Conservation (phyloP, 2,329 filamentous ascomycete genomes). For the Aspergillus fischeri region DNA sequence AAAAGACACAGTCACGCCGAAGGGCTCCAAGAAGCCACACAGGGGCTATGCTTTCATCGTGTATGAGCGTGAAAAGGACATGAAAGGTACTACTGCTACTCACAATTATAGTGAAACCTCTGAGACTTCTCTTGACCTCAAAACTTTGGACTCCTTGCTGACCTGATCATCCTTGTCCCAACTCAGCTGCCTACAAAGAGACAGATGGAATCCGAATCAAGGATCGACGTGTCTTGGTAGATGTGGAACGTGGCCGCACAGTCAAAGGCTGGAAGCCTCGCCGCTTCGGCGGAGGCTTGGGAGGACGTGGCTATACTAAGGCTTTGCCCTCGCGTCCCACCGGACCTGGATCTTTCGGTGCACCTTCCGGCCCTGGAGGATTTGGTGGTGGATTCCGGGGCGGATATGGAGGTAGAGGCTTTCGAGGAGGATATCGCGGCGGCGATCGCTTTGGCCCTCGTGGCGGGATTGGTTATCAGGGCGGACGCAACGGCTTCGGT, state of each 20-base stretch:
- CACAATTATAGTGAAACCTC: slow-evolving; percentile 7
- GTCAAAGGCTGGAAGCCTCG: slow-evolving; percentile 91
- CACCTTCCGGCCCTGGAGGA: slow-evolving; percentile 54
- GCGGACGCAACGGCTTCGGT: slow-evolving; percentile 51
- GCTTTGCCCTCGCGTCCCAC: slow-evolving; percentile 66
- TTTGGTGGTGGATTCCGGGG: slow-evolving; percentile 54
- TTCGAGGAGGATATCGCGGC: slow-evolving; percentile 47
- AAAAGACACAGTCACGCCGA: slow-evolving; percentile 62
- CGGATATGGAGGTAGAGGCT: slow-evolving; percentile 51
- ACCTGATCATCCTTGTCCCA: slow-evolving; percentile 33
- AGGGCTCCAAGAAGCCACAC: slow-evolving; percentile 76
- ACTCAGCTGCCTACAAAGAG: slow-evolving; percentile 83
- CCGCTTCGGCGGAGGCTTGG: slow-evolving; percentile 85
- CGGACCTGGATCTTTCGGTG: slow-evolving; percentile 56
- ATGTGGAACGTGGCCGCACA: slow-evolving; percentile 92
- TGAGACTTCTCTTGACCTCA: neutral
- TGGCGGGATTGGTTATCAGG: slow-evolving; percentile 55
- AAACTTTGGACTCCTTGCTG: slow-evolving; percentile 27
- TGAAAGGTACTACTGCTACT: slow-evolving; percentile 73
- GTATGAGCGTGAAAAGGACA: slow-evolving; percentile 94
- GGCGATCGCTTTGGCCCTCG: slow-evolving; percentile 50
- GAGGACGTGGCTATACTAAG: slow-evolving; percentile 90
- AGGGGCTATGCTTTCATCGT: slow-evolving; percentile 95
- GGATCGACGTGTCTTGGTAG: slow-evolving; percentile 85
- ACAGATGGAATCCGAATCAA: slow-evolving; percentile 89